phyloP scores from a whole-genome alignment of 2,329 filamentous ascomycete genomes.

The Alternaria sp. region DNA sequence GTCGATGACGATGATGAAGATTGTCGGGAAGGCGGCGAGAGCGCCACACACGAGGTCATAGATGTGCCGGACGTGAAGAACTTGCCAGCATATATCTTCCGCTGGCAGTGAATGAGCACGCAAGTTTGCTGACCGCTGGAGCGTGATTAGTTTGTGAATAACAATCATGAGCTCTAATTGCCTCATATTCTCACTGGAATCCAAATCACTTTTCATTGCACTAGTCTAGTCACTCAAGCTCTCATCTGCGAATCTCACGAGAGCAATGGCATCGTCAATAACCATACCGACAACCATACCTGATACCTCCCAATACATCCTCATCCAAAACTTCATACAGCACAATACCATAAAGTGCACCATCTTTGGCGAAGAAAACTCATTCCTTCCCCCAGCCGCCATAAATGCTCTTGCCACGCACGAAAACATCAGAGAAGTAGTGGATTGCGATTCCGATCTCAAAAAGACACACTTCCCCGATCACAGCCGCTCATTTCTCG shows the following conservation, averaged over 20 bases:
- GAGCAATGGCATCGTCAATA: not conserved
- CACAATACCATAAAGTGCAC: not conserved
- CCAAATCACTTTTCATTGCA: fast-evolving
- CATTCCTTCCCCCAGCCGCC: not conserved
- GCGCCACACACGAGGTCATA: not conserved
- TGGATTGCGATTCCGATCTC: not conserved
- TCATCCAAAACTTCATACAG: not conserved
- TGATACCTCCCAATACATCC: not conserved
- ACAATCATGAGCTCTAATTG: not conserved
- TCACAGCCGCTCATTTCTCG: not conserved
- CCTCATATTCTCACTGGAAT: not conserved
- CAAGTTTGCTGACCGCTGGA: not conserved
- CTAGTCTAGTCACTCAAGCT: not conserved
- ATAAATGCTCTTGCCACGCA: not conserved
- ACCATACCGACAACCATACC: not conserved
- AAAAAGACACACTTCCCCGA: not conserved
- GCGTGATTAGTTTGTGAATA: not conserved
- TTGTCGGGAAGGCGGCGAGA: not conserved
- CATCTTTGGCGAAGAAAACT: not conserved
- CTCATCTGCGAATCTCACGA: not conserved
- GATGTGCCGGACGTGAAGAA: not conserved
- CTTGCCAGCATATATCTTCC: not conserved
- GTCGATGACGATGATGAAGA: not conserved
- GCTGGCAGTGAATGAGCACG: not conserved
- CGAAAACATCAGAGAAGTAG: not conserved